A percentile compares a stretch with the other conserved stretches of the same genome.
These are phyloP conservation scores for Rhizoclosmatium sp. DNA, from an alignment of 192 early-diverging fungal genomes.

Conservation along the genomic window DNA sequence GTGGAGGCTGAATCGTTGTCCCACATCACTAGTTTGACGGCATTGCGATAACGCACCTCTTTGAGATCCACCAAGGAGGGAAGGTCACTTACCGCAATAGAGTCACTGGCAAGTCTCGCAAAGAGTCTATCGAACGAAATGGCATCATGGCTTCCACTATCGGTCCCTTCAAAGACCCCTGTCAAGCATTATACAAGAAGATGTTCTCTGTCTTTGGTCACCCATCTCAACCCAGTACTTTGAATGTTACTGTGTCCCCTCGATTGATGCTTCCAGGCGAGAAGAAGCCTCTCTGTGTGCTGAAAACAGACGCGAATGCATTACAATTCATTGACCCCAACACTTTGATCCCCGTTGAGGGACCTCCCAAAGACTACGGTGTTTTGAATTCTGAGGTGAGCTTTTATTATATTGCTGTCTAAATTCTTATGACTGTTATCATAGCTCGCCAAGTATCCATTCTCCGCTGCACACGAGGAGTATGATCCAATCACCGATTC, in stretches of 20 bases:
- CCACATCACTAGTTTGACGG: conserved; percentile 12
- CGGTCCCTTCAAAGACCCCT: conserved; percentile 12
- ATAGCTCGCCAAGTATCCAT: conserved; percentile 1
- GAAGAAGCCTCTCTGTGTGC: background rate
- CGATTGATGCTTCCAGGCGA: conserved; percentile 13
- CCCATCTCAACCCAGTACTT: no score
- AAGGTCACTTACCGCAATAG: conserved; percentile 26
- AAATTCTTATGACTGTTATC: background rate
- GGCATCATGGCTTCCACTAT: background rate
- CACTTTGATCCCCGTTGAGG: conserved; percentile 1
- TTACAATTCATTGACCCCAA: background rate
- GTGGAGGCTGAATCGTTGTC: background rate
- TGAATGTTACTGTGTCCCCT: conserved; percentile 8
- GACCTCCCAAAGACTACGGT: background rate
- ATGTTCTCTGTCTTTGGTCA: background rate
- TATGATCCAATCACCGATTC: conserved; percentile 25
- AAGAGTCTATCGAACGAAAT: background rate
- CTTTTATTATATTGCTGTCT: background rate
- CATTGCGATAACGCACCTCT: conserved; percentile 18
- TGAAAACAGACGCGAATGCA: conserved; percentile 14
- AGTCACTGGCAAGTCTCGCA: conserved; percentile 7
- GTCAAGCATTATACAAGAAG: background rate
- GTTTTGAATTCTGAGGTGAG: conserved; percentile 7
- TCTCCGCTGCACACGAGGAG: conserved; percentile 13
- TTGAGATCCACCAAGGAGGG: background rate